Percentiles rank a stretch among this genome's conserved stretches.
These are phyloP conservation scores for Protea cynaroides DNA, from an alignment of 164 flowering plant genomes.

Conservation along the genomic window DNA sequence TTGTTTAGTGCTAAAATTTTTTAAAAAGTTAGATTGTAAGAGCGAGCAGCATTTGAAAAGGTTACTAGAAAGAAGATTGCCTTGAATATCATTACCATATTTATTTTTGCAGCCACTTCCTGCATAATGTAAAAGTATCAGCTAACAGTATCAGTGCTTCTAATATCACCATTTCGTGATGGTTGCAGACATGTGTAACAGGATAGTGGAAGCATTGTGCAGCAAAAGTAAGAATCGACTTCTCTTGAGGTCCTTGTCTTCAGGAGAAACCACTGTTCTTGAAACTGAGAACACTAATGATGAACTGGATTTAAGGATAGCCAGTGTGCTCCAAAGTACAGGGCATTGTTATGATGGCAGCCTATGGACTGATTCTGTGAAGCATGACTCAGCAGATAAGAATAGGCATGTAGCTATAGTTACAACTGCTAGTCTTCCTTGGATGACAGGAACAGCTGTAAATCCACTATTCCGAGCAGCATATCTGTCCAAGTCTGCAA, in stretches of 20 bases:
- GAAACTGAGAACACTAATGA: conserved; percentile 55
- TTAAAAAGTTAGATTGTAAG: too few relatives aligned
- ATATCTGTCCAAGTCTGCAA: conserved; percentile 73
- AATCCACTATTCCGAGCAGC: conserved; percentile 98
- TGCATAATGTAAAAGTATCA: not conserved
- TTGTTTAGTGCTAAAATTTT: too few relatives aligned
- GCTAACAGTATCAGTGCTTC: not conserved
- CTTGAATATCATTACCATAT: too few relatives aligned
- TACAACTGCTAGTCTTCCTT: conserved; percentile 98
- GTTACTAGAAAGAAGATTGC: too few relatives aligned
- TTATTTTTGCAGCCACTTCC: not conserved
- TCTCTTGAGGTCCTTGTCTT: conserved; percentile 37
- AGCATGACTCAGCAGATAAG: conserved; percentile 35
- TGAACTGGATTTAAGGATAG: conserved; percentile 80
- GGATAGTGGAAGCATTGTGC: conserved; percentile 76
- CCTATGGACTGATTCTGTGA: conserved; percentile 58
- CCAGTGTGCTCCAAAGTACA: conserved; percentile 87
- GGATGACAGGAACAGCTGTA: conserved; percentile 99
- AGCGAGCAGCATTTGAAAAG: too few relatives aligned
- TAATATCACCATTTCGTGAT: conserved; percentile 1
- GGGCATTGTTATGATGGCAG: conserved; percentile 94
- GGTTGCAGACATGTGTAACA: conserved; percentile 78
- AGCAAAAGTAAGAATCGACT: conserved; percentile 66
- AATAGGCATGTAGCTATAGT: conserved; percentile 92
- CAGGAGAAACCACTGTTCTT: conserved; percentile 38